phyloP scores from a whole-genome alignment of 371 early-diverging fungal genomes.

The Mortierella sp. region DNA sequence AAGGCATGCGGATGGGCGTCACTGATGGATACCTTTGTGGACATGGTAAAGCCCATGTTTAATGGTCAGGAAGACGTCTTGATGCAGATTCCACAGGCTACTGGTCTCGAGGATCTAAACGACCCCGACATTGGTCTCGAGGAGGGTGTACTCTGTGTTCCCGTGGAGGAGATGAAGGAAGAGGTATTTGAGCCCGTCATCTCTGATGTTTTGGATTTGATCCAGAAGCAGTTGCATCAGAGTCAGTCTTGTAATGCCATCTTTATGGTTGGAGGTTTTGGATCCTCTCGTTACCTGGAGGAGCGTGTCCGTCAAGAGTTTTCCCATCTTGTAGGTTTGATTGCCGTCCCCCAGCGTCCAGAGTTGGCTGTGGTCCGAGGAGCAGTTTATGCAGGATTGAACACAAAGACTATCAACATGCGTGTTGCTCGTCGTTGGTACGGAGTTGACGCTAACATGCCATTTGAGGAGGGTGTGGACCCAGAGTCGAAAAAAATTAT shows the following conservation, averaged over 20 bases:
- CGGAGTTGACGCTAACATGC: slow-evolving; percentile 71
- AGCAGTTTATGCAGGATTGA: slow-evolving; percentile 58
- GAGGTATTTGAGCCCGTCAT: slow-evolving; percentile 74
- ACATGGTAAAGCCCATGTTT: slow-evolving; percentile 68
- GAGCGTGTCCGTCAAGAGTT: slow-evolving; percentile 56
- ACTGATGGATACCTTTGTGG: slow-evolving; percentile 68
- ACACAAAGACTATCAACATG: slow-evolving; percentile 49
- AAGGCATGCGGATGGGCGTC: slow-evolving; percentile 69
- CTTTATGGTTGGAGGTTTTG: slow-evolving; percentile 69
- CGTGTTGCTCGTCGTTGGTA: slow-evolving; percentile 64
- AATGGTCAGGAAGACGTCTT: slow-evolving; percentile 66
- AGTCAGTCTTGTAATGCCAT: slow-evolving; percentile 59
- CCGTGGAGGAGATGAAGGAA: slow-evolving; percentile 59
- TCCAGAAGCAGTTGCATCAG: slow-evolving; percentile 68
- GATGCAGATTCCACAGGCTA: slow-evolving; percentile 64
- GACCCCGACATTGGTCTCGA: slow-evolving; percentile 66
- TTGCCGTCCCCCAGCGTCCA: slow-evolving; percentile 54
- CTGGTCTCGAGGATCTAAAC: slow-evolving; percentile 62
- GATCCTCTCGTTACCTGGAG: slow-evolving; percentile 62
- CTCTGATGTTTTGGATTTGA: slow-evolving; percentile 67
- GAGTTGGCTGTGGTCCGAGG: slow-evolving; percentile 60
- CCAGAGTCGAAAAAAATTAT: slow-evolving; percentile 65
- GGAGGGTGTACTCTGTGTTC: slow-evolving; percentile 63
- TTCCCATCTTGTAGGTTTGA: slow-evolving; percentile 30
- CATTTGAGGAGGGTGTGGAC: slow-evolving; percentile 65